These are phyloP conservation scores for Quercus wislizeni DNA, from an alignment of 306 rosid species.

Conservation along the genomic window DNA sequence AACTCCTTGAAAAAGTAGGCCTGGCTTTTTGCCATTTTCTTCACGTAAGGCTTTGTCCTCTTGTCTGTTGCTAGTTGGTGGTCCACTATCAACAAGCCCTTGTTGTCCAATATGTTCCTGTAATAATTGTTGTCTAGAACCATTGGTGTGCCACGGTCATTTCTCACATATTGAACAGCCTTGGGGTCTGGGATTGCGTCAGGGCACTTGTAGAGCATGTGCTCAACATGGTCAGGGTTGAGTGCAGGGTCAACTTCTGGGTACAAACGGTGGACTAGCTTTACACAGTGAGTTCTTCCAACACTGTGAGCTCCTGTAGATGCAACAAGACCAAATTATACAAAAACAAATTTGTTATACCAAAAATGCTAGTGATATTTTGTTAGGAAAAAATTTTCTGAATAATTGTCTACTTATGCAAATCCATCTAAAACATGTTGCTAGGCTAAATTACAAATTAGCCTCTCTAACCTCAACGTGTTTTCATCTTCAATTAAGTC, in stretches of 20 bases:
- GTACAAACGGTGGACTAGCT: conserved; percentile 93
- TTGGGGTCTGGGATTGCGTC: conserved; percentile 89
- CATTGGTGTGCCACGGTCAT: conserved; percentile 98
- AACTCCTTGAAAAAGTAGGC: conserved; percentile 87
- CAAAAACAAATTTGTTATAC: too few relatives aligned
- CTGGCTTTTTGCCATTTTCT: conserved; percentile 96
- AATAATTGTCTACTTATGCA: too few relatives aligned
- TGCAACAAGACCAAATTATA: conserved; percentile 1
- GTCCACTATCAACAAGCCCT: conserved; percentile 77
- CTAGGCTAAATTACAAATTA: too few relatives aligned
- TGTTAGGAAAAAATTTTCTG: too few relatives aligned
- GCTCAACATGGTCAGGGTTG: conserved; percentile 75
- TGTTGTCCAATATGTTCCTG: conserved; percentile 91
- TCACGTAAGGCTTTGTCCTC: conserved; percentile 87
- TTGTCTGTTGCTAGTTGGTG: conserved; percentile 84
- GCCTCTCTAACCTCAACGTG: too few relatives aligned
- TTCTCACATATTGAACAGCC: conserved; percentile 94
- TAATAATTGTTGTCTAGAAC: conserved; percentile 89
- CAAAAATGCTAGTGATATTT: too few relatives aligned
- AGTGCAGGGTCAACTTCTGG: conserved; percentile 83
- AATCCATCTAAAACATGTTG: too few relatives aligned
- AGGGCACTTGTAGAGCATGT: conserved; percentile 96
- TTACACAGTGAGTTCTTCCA: conserved; percentile 93
- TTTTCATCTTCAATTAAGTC: too few relatives aligned
- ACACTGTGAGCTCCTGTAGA: conserved; percentile 93